phyloP scores from a whole-genome alignment of 164 flowering plant genomes.

The Akebia trifoliata region DNA sequence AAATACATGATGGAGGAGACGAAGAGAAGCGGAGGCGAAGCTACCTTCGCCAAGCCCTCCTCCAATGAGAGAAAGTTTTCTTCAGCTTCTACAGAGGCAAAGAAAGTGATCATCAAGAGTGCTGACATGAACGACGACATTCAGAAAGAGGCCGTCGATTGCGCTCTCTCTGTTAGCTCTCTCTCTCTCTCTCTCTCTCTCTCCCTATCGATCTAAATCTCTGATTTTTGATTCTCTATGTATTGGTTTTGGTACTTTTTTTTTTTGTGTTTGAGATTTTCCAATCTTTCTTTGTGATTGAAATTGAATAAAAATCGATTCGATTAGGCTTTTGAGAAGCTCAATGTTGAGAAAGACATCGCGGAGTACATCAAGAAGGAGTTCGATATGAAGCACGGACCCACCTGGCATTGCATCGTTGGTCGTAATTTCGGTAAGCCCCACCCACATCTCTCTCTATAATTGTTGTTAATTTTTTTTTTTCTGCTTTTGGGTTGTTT shows the following conservation, averaged over 20 bases:
- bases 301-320: no score
- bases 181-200: conserved; percentile 13
- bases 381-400: conserved; percentile 90
- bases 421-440: conserved; percentile 92
- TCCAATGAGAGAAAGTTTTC: conserved; percentile 42
- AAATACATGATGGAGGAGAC: conserved; percentile 7
- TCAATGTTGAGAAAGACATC: conserved; percentile 85
- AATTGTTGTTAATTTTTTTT: no score
- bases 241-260: conserved; percentile 1
- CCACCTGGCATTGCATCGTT: conserved; percentile 99
- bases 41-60: conserved; percentile 2
- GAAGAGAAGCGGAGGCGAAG: conserved; percentile 15
- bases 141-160: conserved; percentile 87
- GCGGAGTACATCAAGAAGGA: conserved; percentile 96
- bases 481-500: neutral
- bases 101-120: conserved; percentile 70
- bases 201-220: neutral
- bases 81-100: conserved; percentile 23
- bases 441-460: neutral
- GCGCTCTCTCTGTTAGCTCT: conserved; percentile 55
- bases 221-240: neutral
- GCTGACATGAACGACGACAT: conserved; percentile 92
- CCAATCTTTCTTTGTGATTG: no score
- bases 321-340: conserved; percentile 87
- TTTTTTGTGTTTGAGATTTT: neutral